A percentile compares a stretch with the other conserved stretches of the same genome.
Evolutionary conservation across 805 yeast genomes (phyloP).

Genomic region (Ogataea pini): DNA sequence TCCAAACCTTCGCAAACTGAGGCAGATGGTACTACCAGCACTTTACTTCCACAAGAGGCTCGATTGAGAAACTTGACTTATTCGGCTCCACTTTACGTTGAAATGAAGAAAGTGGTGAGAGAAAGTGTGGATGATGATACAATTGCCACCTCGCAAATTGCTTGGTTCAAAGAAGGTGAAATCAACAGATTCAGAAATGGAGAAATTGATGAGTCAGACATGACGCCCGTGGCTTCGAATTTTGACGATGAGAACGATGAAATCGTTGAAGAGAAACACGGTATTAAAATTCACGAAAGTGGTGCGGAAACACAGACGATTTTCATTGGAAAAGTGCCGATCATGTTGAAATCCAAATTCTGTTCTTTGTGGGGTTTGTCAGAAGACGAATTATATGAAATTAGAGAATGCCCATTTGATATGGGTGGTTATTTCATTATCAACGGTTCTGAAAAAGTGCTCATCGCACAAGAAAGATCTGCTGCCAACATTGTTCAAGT

Average conservation of each 20-base stretch:
- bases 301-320: constrained; percentile 45
- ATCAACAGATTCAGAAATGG: constrained; percentile 43
- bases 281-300: constrained; percentile 33
- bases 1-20: constrained; percentile 98
- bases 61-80: constrained; percentile 94
- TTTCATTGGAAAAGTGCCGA: constrained; percentile 94
- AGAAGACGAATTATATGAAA: constrained; percentile 90
- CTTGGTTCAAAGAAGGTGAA: constrained; percentile 57
- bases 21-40: constrained; percentile 99
- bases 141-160: constrained; percentile 52
- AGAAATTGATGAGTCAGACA: constrained; percentile 26
- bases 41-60: constrained; percentile 98
- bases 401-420: constrained; percentile 98
- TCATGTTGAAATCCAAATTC: constrained; percentile 95
- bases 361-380: constrained; percentile 88
- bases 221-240: constrained; percentile 31
- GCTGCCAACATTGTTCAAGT: constrained; percentile 99
- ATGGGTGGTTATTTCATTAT: constrained; percentile 99
- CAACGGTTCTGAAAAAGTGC: constrained; percentile 96
- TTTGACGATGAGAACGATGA: constrained; percentile 68
- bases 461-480: constrained; percentile 97
- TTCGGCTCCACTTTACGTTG: constrained; percentile 94
- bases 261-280: constrained; percentile 46
- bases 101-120: constrained; percentile 87
- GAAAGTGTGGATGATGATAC: constrained; percentile 73